These are phyloP conservation scores for Phyllosticta paracitricarpa DNA, from an alignment of 2,329 filamentous ascomycete species.

Conservation along the genomic window DNA sequence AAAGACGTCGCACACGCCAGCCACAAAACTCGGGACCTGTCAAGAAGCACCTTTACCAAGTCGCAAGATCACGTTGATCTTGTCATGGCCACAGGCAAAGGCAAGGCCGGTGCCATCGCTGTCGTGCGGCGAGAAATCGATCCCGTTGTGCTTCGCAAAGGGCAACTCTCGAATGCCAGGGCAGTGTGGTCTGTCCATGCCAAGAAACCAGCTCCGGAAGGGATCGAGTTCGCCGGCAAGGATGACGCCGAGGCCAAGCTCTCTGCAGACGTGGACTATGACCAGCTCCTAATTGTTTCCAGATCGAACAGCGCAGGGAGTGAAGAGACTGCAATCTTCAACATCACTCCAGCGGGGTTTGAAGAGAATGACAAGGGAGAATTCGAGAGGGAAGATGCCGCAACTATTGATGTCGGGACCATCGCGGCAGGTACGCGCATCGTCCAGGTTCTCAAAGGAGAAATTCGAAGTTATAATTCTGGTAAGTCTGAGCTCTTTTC, in stretches of 20 bases:
- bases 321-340: constrained; percentile 70
- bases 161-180: constrained; percentile 62
- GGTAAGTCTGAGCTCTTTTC: constrained; percentile 44
- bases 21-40: constrained; percentile 16
- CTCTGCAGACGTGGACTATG: constrained; percentile 49
- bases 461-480: constrained; percentile 83
- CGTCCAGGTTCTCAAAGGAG: constrained; percentile 76
- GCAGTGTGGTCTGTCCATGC: constrained; percentile 74
- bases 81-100: constrained; percentile 50
- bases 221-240: constrained; percentile 37
- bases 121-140: constrained; percentile 70
- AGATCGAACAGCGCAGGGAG: constrained; percentile 55
- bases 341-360: constrained; percentile 61
- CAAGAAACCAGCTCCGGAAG: constrained; percentile 56
- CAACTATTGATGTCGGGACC: constrained; percentile 75
- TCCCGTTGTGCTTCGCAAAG: constrained; percentile 58
- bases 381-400: constrained; percentile 81
- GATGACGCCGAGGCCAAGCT: constrained; percentile 29
- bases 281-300: constrained; percentile 75
- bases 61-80: constrained; percentile 36
- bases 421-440: constrained; percentile 73
- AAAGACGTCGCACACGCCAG: constrained; percentile 63
- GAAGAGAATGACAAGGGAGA: constrained; percentile 73
- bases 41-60: constrained; percentile 1
- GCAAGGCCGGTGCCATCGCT: constrained; percentile 59